A percentile compares a stretch with the other conserved stretches of the same genome.
phyloP scores from a whole-genome alignment of 768 basidiomycete genomes.

The Basidioascus undulatus region DNA sequence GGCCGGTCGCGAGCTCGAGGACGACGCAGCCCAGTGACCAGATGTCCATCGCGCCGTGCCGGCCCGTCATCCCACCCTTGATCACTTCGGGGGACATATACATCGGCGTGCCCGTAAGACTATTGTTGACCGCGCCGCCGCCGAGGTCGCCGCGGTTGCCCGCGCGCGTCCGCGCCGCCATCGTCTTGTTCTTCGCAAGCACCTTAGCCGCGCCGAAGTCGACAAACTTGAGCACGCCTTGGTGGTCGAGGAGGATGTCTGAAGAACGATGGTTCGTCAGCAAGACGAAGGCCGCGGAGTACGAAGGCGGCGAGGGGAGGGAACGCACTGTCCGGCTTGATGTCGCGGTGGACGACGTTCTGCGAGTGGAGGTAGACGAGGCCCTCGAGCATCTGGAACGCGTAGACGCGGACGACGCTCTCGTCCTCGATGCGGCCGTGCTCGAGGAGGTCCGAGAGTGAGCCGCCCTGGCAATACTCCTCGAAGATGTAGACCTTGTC shows the following conservation, averaged over 20 bases:
- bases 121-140: slow-evolving; percentile 34
- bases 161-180: slow-evolving; percentile 22
- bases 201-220: slow-evolving; percentile 97
- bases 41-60: slow-evolving; percentile 89
- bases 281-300: not conserved
- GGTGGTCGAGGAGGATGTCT: slow-evolving; percentile 82
- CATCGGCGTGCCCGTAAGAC: slow-evolving; percentile 92
- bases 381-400: slow-evolving; percentile 89
- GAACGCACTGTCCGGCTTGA: slow-evolving; percentile 88
- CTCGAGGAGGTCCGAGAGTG: slow-evolving; percentile 63
- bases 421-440: slow-evolving; percentile 93
- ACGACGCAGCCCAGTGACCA: slow-evolving; percentile 98
- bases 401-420: slow-evolving; percentile 80
- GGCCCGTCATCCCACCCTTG: slow-evolving; percentile 67
- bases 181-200: slow-evolving; percentile 61
- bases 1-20: slow-evolving; percentile 82
- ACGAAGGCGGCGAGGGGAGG: not conserved
- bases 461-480: slow-evolving; percentile 92
- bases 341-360: slow-evolving; percentile 81
- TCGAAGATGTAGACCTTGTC: slow-evolving; percentile 99
- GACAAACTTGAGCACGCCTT: slow-evolving; percentile 82
- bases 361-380: slow-evolving; percentile 78
- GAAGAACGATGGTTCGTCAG: not conserved
- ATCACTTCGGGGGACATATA: slow-evolving; percentile 99
- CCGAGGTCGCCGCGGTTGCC: slow-evolving; percentile 1